A percentile compares a stretch with the other conserved stretches of the same genome.
These are phyloP conservation scores for Bruguiera hainesii DNA, from an alignment of 441 rosid genomes.

Conservation along the genomic window DNA sequence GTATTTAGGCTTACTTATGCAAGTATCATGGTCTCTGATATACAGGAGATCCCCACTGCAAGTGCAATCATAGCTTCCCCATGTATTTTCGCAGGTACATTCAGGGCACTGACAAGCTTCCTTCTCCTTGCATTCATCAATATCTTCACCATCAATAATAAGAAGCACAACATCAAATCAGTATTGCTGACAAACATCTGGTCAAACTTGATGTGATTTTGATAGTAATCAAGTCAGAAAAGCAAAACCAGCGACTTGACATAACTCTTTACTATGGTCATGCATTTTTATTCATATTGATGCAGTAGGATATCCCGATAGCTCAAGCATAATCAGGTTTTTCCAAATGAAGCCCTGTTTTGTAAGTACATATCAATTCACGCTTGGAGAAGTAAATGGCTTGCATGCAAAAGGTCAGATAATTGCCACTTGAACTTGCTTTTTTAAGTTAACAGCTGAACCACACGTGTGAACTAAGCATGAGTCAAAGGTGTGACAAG, in stretches of 20 bases:
- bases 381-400: not conserved
- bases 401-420: slow-evolving; percentile 1
- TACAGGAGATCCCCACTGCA: slow-evolving; percentile 87
- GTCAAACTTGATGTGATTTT: not conserved
- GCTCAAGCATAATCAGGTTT: not conserved
- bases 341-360: not conserved
- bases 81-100: slow-evolving; percentile 89
- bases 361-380: not conserved
- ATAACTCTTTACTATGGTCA: not conserved
- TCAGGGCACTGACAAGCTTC: slow-evolving; percentile 89
- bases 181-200: not conserved
- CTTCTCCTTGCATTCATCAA: slow-evolving; percentile 88
- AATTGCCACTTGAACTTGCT: not conserved
- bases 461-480: not conserved
- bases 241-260: not conserved
- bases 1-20: slow-evolving; percentile 69
- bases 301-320: not conserved
- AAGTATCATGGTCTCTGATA: slow-evolving; percentile 90
- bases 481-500: not conserved
- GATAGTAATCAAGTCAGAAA: not conserved
- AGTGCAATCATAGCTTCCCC: slow-evolving; percentile 96
- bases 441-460: not conserved
- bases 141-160: slow-evolving; percentile 42
- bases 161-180: not conserved
- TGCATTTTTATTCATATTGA: not conserved